A percentile compares a stretch with the other conserved stretches of the same genome.
These are phyloP conservation scores for Elsinoe ampelina DNA, from an alignment of 2,329 filamentous ascomycete species.

Conservation along the genomic window DNA sequence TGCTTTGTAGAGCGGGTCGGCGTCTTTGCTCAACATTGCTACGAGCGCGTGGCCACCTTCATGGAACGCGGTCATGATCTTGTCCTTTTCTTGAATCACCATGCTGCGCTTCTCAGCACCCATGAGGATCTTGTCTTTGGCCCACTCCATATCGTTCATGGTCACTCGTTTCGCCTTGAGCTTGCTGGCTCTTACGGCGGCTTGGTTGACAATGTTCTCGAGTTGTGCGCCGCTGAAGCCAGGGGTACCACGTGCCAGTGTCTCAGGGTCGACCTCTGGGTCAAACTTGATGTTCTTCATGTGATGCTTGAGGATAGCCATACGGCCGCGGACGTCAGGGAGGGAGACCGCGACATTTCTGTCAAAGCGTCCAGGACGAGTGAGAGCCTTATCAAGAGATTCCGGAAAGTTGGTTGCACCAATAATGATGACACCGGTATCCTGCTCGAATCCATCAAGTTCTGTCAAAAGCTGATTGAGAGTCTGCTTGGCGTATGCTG, in stretches of 20 bases:
- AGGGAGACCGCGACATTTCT: constrained; percentile 81
- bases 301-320: constrained; percentile 89
- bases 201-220: constrained; percentile 94
- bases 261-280: constrained; percentile 69
- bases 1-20: constrained; percentile 84
- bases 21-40: constrained; percentile 67
- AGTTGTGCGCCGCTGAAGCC: constrained; percentile 93
- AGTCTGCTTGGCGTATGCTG: constrained; percentile 93
- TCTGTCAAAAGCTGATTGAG: constrained; percentile 95
- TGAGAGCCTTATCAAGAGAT: constrained; percentile 86
- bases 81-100: constrained; percentile 86
- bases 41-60: constrained; percentile 94
- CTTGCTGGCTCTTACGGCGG: constrained; percentile 88
- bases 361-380: constrained; percentile 89
- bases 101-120: constrained; percentile 84
- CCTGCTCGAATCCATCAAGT: constrained; percentile 92
- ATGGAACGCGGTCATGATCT: constrained; percentile 89
- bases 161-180: constrained; percentile 66
- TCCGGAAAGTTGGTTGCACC: constrained; percentile 95
- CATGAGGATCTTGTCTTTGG: constrained; percentile 97
- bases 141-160: constrained; percentile 85
- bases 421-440: constrained; percentile 88
- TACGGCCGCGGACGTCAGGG: constrained; percentile 84
- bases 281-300: constrained; percentile 80
- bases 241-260: constrained; percentile 77